These are phyloP conservation scores for Coffea eugenioides DNA, from an alignment of 257 asterid genomes.

Conservation along the genomic window DNA sequence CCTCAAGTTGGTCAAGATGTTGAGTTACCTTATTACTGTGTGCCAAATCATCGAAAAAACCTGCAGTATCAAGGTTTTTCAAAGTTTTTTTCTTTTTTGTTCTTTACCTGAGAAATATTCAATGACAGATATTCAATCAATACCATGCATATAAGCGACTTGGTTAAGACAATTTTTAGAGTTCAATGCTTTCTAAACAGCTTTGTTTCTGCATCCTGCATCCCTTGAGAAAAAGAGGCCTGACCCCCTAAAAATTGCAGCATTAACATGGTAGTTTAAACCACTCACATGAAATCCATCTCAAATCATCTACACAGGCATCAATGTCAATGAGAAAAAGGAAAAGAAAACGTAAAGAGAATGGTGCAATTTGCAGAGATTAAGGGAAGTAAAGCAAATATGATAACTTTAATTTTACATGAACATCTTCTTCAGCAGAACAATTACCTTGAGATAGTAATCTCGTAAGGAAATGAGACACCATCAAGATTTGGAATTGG, in stretches of 20 bases:
- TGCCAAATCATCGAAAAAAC: too few species aligned
- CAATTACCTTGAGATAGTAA: conserved; percentile 79
- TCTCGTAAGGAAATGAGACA: conserved; percentile 82
- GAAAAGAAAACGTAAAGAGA: not conserved
- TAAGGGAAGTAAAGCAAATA: not conserved
- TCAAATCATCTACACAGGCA: not conserved
- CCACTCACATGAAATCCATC: not conserved
- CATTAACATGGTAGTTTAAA: not conserved
- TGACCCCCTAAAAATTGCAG: not conserved
- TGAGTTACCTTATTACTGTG: not conserved
- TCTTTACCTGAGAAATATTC: not conserved
- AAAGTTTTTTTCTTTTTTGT: not conserved
- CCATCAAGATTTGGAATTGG: conserved; percentile 81
- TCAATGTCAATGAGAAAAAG: not conserved
- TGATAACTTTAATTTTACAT: not conserved
- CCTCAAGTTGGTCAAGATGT: not conserved
- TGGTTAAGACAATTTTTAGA: not conserved
- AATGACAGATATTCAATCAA: not conserved
- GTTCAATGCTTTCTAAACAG: conserved; percentile 3
- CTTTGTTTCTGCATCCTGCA: not conserved
- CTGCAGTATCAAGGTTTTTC: not conserved
- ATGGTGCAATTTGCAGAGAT: not conserved
- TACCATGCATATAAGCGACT: not conserved
- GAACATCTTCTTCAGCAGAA: conserved; percentile 5
- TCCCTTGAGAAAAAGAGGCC: not conserved